A percentile compares a stretch with the other conserved stretches of the same genome.
phyloP scores from a whole-genome alignment of 192 early-diverging fungal genomes.

The Lunasporangiospora selenospora region DNA sequence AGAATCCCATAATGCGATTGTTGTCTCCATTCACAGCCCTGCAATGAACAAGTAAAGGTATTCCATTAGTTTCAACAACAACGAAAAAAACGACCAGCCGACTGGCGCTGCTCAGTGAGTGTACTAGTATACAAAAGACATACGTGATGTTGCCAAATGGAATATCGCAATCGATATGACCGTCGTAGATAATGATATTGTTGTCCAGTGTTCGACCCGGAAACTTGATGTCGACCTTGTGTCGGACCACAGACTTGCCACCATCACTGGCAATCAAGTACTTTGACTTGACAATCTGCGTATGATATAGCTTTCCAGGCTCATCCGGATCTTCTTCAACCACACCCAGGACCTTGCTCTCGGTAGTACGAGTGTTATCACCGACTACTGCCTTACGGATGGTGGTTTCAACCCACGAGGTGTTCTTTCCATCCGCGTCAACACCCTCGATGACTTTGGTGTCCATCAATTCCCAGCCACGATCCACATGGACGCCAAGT shows the following conservation, averaged over 20 bases:
- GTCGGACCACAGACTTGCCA: slow-evolving; percentile 43
- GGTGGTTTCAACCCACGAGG: slow-evolving; percentile 30
- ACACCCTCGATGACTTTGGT: slow-evolving; percentile 29
- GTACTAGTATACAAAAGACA: background rate
- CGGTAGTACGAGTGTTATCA: slow-evolving; percentile 22
- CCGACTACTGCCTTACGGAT: slow-evolving; percentile 25
- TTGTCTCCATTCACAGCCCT: slow-evolving; percentile 21
- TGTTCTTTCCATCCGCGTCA: background rate
- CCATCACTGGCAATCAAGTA: slow-evolving; percentile 48
- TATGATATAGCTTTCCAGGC: slow-evolving; percentile 20
- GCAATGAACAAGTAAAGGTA: background rate
- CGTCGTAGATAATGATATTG: slow-evolving; percentile 35
- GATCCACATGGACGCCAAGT: slow-evolving; percentile 9
- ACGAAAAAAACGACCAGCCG: background rate
- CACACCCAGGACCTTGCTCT: slow-evolving; percentile 25
- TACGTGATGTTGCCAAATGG: slow-evolving; percentile 25
- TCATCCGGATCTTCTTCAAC: slow-evolving; percentile 36
- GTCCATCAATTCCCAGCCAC: slow-evolving; percentile 10
- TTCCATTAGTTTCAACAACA: background rate
- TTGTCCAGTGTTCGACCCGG: slow-evolving; percentile 41
- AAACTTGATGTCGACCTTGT: slow-evolving; percentile 39
- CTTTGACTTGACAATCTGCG: slow-evolving; percentile 16
- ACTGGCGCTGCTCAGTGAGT: no score
- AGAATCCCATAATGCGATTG: slow-evolving; percentile 14
- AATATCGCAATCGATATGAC: slow-evolving; percentile 28